phyloP scores from a whole-genome alignment of 2,329 filamentous ascomycete genomes.

The Colletotrichum sp. region DNA sequence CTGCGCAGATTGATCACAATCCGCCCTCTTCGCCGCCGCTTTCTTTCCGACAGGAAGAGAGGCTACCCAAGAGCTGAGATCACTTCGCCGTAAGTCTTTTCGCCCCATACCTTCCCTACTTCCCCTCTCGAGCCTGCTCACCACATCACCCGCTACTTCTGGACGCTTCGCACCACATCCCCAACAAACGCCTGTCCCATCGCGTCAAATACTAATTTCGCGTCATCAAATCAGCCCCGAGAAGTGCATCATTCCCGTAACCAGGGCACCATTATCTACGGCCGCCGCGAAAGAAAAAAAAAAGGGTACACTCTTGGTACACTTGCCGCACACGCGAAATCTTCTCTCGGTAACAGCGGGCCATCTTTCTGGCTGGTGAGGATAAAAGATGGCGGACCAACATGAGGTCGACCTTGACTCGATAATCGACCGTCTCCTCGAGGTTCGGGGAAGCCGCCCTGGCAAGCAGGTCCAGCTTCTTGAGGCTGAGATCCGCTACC shows the following conservation, averaged over 20 bases:
- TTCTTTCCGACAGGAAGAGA: conserved; percentile 15
- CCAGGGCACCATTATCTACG: conserved; percentile 19
- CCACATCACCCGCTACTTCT: background rate
- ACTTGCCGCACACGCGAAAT: conserved; percentile 14
- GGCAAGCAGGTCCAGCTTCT: conserved; percentile 98
- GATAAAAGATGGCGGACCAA: conserved; percentile 64
- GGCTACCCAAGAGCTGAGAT: conserved; percentile 23
- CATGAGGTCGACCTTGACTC: conserved; percentile 98
- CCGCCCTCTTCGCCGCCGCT: background rate
- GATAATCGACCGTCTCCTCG: conserved; percentile 97
- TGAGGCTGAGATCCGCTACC: conserved; percentile 93
- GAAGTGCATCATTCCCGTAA: conserved; percentile 27
- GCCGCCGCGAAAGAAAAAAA: conserved; percentile 1
- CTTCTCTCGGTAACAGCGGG: conserved; percentile 36
- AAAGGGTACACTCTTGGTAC: background rate
- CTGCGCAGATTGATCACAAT: conserved; percentile 6
- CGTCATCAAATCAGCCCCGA: background rate
- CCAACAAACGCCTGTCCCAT: background rate
- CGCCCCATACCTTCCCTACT: background rate
- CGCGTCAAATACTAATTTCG: conserved; percentile 2
- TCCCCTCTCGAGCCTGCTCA: conserved; percentile 12
- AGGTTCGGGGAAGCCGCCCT: conserved; percentile 96
- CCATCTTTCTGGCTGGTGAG: conserved; percentile 48
- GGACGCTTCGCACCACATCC: background rate
- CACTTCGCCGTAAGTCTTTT: conserved; percentile 21